Conservation (phyloP, 495 filamentous ascomycete genomes). For the Aspergillus incahuasiensis region DNA sequence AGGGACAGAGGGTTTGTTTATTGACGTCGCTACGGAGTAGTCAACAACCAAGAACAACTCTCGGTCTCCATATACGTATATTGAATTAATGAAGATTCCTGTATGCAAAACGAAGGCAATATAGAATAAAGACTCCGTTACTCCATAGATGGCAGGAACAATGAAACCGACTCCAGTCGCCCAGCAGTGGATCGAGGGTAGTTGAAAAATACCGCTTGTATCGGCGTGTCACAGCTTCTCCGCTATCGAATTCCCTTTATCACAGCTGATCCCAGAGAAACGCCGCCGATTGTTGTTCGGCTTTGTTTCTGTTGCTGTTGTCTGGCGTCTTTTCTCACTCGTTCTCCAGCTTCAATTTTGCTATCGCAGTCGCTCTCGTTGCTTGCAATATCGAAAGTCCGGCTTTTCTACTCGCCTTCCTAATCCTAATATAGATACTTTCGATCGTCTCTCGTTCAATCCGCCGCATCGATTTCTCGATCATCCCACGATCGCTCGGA, state of each 20-base stretch:
- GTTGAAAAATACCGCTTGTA: background rate
- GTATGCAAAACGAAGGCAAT: too few species aligned
- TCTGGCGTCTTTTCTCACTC: slow-evolving; percentile 1
- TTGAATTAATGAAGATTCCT: too few species aligned
- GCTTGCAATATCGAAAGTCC: background rate
- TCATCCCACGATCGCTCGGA: slow-evolving; percentile 6
- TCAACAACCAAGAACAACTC: background rate
- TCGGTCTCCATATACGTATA: too few species aligned
- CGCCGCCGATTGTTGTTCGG: slow-evolving; percentile 9
- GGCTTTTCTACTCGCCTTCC: background rate
- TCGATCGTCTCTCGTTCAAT: slow-evolving; percentile 6
- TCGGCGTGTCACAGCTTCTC: background rate
- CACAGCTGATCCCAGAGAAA: slow-evolving; percentile 11
- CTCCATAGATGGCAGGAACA: too few species aligned
- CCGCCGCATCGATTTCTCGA: slow-evolving; percentile 1
- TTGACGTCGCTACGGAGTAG: background rate
- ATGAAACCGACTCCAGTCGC: too few species aligned
- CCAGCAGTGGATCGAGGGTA: background rate
- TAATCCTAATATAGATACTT: slow-evolving; percentile 9
- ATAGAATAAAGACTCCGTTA: background rate
- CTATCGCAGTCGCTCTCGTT: slow-evolving; percentile 12
- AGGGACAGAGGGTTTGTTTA: background rate
- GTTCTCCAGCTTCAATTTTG: slow-evolving; percentile 18
- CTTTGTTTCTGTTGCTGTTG: slow-evolving; percentile 11
- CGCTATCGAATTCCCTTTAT: slow-evolving; percentile 10